A percentile compares a stretch with the other conserved stretches of the same genome.
phyloP scores from a whole-genome alignment of 2,329 filamentous ascomycete genomes.

The Hymenoscyphus occultus region DNA sequence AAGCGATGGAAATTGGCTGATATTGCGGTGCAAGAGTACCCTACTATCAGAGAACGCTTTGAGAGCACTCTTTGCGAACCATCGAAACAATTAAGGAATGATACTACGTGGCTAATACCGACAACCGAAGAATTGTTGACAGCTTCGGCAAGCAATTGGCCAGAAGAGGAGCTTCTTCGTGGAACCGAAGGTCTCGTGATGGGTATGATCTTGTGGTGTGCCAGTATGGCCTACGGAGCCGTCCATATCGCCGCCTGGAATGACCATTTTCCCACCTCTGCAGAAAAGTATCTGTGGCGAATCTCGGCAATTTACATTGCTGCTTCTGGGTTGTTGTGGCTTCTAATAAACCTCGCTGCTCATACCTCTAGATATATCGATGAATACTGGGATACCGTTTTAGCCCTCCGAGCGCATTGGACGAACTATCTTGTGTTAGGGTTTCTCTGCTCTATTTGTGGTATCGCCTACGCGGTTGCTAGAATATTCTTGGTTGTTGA shows the following conservation, averaged over 20 bases:
- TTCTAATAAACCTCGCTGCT: slow-evolving; percentile 12
- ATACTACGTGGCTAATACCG: not conserved
- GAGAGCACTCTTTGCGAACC: not conserved
- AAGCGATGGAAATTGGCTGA: not conserved
- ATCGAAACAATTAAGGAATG: not conserved
- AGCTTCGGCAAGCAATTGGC: slow-evolving; percentile 14
- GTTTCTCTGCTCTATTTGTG: not conserved
- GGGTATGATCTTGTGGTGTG: slow-evolving; percentile 11
- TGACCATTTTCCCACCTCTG: slow-evolving; percentile 16
- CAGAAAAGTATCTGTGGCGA: slow-evolving; percentile 16
- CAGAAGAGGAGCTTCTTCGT: slow-evolving; percentile 14
- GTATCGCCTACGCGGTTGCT: not conserved
- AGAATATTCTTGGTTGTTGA: slow-evolving; percentile 6
- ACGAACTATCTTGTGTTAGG: slow-evolving; percentile 12
- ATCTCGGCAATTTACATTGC: slow-evolving; percentile 15
- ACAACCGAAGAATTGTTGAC: slow-evolving; percentile 11
- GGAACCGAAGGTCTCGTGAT: slow-evolving; percentile 17
- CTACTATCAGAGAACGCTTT: not conserved
- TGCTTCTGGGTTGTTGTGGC: slow-evolving; percentile 12
- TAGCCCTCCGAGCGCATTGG: slow-evolving; percentile 11
- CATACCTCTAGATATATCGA: not conserved
- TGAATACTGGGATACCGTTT: slow-evolving; percentile 14
- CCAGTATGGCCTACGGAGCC: slow-evolving; percentile 16
- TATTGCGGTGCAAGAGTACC: not conserved
- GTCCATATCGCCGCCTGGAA: slow-evolving; percentile 20